Percentiles rank a stretch among this genome's conserved stretches.
Evolutionary conservation across 495 filamentous ascomycete species (phyloP).

Genomic region (Penicillium samsonianum): DNA sequence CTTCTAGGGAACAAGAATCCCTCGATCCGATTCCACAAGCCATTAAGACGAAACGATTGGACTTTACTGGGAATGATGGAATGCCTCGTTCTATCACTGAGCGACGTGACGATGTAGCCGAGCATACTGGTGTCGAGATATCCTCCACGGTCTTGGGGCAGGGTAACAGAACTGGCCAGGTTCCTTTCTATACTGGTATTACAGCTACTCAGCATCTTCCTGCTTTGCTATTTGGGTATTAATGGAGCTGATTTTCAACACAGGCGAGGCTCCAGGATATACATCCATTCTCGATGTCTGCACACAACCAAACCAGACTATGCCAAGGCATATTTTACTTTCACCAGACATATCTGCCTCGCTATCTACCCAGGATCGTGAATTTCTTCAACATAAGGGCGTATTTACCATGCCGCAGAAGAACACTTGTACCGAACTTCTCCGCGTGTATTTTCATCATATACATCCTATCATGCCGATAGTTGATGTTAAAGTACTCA

Average conservation of each 20-base stretch:
- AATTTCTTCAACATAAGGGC: conserved; percentile 31
- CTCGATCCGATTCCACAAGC: no score
- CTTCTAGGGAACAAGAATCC: no score
- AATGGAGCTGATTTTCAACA: no score
- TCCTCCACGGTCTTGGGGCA: conserved; percentile 29
- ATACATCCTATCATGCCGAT: conserved; percentile 44
- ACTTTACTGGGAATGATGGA: no score
- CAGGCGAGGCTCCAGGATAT: conserved; percentile 20
- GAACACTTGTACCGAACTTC: conserved; percentile 24
- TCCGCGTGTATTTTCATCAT: conserved; percentile 39
- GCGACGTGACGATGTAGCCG: conserved; percentile 15
- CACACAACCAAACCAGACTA: conserved; percentile 17
- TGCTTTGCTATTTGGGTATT: no score
- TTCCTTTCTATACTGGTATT: conserved; percentile 36
- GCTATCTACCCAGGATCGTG: conserved; percentile 27
- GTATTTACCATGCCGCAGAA: conserved; percentile 30
- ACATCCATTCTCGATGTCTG: conserved; percentile 27
- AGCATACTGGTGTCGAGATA: conserved; percentile 34
- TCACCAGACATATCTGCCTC: conserved; percentile 15
- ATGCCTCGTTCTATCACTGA: neutral
- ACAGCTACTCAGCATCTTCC: no score
- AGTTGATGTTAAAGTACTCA: conserved; percentile 35
- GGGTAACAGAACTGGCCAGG: conserved; percentile 21
- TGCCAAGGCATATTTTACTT: conserved; percentile 33
- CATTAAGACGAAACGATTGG: no score